Base-by-base conservation (phyloP, 1,284 basidiomycete species). In the Ustilago sp. region DNA sequence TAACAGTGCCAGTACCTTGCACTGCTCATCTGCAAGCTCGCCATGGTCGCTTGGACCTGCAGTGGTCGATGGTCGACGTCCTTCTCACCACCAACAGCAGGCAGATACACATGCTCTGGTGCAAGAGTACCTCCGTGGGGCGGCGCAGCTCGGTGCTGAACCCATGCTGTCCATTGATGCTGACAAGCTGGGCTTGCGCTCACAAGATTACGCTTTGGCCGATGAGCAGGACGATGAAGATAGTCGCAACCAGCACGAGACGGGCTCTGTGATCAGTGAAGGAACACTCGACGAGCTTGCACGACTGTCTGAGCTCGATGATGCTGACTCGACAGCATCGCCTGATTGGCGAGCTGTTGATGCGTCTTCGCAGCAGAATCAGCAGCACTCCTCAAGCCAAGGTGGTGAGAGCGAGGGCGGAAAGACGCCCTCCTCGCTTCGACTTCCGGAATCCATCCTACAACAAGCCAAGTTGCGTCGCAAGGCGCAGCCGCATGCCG, bases 251-350 rank as follows among this genome's bases (percentile, higher is more conserved):
- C 63, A 31, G 62, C 28, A 74, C 48, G 74, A 74, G 31, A 64
- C 55, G 8, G 57, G 59, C 5, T 65, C 62, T 6, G 63, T 77
- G 45, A 74, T 80, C 36, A 74, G 75, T 38, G 74, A 81, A 39
- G 77, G 66, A 2, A 79, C 77, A 4, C 58, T 81, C n/a, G 79
- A 82, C 50, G 79, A 80, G 63, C 67, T 80, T 13, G 69, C 78
- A 19, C 45, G 78, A 15, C n/a, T 79, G 39, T 79, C 77, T 19
- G 75, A 68, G 59, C 17, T 77, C 15, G 68, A 81, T 15, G 64
- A 67, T 35, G 62, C 23, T 1, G 72, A 72, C 3, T 58, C 34
- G 51, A 36, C 51, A 1, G 47, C 52, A 2, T 60, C 56, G 32
- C 62, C 66, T 9, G 71, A 63, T 15, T 58, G 66, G 62, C 52